phyloP scores from a whole-genome alignment of 2,329 filamentous ascomycete genomes.

The Trichophyton equinum region DNA sequence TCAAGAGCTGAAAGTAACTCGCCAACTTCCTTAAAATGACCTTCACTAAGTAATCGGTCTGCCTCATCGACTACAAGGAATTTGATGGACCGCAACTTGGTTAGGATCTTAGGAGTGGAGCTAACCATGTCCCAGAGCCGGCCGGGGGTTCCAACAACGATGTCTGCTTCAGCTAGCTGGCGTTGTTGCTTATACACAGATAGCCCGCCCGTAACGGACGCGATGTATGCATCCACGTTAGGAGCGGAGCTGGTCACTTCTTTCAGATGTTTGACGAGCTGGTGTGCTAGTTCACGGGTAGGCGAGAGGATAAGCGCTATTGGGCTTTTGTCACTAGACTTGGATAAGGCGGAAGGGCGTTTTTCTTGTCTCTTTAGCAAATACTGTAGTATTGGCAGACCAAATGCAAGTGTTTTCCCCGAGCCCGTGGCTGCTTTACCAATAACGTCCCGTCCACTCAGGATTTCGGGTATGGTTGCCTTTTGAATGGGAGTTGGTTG shows the following conservation, averaged over 20 bases:
- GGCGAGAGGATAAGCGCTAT: slow-evolving; percentile 76
- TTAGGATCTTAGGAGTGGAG: slow-evolving; percentile 55
- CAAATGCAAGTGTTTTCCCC: slow-evolving; percentile 91
- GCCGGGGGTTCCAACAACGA: slow-evolving; percentile 87
- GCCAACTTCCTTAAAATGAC: slow-evolving; percentile 88
- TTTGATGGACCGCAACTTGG: slow-evolving; percentile 57
- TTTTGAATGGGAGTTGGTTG: slow-evolving; percentile 74
- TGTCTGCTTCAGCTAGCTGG: slow-evolving; percentile 69
- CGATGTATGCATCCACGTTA: slow-evolving; percentile 50
- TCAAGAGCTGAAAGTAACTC: slow-evolving; percentile 77
- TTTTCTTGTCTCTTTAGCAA: slow-evolving; percentile 50
- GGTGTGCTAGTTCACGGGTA: slow-evolving; percentile 85
- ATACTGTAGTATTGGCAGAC: slow-evolving; percentile 78
- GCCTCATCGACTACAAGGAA: slow-evolving; percentile 92
- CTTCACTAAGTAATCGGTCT: slow-evolving; percentile 78
- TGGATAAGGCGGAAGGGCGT: slow-evolving; percentile 16
- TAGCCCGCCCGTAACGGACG: slow-evolving; percentile 79
- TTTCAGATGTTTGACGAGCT: slow-evolving; percentile 71
- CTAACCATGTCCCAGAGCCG: slow-evolving; percentile 89
- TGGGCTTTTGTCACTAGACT: slow-evolving; percentile 36
- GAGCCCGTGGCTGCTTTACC: slow-evolving; percentile 95
- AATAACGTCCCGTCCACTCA: slow-evolving; percentile 77
- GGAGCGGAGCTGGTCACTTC: slow-evolving; percentile 57
- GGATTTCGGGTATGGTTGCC: slow-evolving; percentile 65
- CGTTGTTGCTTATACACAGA: slow-evolving; percentile 93